Percentiles rank a stretch among this genome's conserved stretches.
Evolutionary conservation across 2,329 filamentous ascomycete genomes (phyloP).

Genomic region (Chrysoporthe deuterocubensis): DNA sequence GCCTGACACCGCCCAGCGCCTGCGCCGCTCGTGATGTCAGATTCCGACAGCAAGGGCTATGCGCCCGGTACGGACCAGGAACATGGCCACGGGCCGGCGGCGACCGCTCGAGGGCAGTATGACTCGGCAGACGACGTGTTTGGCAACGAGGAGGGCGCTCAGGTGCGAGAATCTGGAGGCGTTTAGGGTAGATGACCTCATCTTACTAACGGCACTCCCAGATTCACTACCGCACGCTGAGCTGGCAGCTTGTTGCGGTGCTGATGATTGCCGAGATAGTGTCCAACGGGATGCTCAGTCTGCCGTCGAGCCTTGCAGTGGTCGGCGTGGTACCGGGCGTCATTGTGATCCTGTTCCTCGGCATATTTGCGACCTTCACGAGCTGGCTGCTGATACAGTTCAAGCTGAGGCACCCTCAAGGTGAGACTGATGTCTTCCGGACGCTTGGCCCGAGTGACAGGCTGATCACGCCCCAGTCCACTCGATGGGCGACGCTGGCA

Average conservation of each 20-base stretch:
- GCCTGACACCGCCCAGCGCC: background rate
- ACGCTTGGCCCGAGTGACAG: too few relatives aligned
- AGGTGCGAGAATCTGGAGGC: conserved; percentile 1
- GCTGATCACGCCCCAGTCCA: conserved; percentile 45
- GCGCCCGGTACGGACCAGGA: conserved; percentile 13
- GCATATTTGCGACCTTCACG: conserved; percentile 55
- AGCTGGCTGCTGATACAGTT: conserved; percentile 54
- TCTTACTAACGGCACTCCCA: conserved; percentile 16
- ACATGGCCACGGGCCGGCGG: background rate
- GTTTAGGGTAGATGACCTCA: background rate
- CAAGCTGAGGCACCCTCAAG: conserved; percentile 56
- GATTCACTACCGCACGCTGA: conserved; percentile 59
- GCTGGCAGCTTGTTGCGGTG: conserved; percentile 55
- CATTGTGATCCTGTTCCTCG: conserved; percentile 55
- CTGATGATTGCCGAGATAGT: conserved; percentile 63
- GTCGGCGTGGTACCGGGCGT: conserved; percentile 57
- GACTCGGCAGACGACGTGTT: conserved; percentile 20
- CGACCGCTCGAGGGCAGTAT: background rate
- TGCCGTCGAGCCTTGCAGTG: conserved; percentile 54
- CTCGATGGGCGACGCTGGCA: conserved; percentile 60
- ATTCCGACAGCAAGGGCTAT: conserved; percentile 6
- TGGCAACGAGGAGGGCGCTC: conserved; percentile 23
- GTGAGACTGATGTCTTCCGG: conserved; percentile 35
- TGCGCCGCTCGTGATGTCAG: conserved; percentile 2
- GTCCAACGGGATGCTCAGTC: conserved; percentile 56